Evolutionary conservation across 108 stramenopile genomes (phyloP).

Genomic region (Licmophora abbreviata): DNA sequence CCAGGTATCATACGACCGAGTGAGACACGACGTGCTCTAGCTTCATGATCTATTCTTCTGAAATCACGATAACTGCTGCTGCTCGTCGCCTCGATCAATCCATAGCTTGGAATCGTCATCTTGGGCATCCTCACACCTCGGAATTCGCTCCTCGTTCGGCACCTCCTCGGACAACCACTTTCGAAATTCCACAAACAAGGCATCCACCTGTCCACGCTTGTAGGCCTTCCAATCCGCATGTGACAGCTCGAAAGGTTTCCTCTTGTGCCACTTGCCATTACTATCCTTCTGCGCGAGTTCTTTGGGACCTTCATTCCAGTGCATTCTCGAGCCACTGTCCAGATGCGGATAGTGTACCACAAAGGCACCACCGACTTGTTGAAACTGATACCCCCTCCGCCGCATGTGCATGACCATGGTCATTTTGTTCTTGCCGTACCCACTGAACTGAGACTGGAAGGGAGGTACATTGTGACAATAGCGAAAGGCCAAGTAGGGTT

Average conservation of each 20-base stretch:
- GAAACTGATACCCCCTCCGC: constrained; percentile 45
- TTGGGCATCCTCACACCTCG: constrained; percentile 38
- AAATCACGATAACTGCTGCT: neutral
- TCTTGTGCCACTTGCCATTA: neutral
- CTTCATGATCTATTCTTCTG: too few species aligned
- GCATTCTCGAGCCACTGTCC: constrained; percentile 42
- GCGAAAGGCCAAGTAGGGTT: constrained; percentile 71
- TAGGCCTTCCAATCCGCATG: constrained; percentile 28
- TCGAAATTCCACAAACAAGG: constrained; percentile 59
- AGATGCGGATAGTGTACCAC: constrained; percentile 78
- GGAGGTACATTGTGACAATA: constrained; percentile 71
- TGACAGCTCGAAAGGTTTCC: neutral
- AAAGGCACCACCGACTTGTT: constrained; percentile 62
- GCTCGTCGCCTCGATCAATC: constrained; percentile 19
- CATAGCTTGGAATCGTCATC: constrained; percentile 71
- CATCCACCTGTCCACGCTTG: constrained; percentile 69
- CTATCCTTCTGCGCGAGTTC: constrained; percentile 1
- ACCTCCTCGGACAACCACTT: constrained; percentile 49
- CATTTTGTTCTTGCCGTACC: constrained; percentile 85
- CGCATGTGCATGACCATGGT: constrained; percentile 76
- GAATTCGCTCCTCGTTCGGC: constrained; percentile 31
- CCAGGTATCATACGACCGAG: too few species aligned
- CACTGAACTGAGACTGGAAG: constrained; percentile 65
- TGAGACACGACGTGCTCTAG: too few species aligned
- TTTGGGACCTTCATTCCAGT: constrained; percentile 65